phyloP scores from a whole-genome alignment of 2,329 filamentous ascomycete species.

The Penicillium psychrosexuale region DNA sequence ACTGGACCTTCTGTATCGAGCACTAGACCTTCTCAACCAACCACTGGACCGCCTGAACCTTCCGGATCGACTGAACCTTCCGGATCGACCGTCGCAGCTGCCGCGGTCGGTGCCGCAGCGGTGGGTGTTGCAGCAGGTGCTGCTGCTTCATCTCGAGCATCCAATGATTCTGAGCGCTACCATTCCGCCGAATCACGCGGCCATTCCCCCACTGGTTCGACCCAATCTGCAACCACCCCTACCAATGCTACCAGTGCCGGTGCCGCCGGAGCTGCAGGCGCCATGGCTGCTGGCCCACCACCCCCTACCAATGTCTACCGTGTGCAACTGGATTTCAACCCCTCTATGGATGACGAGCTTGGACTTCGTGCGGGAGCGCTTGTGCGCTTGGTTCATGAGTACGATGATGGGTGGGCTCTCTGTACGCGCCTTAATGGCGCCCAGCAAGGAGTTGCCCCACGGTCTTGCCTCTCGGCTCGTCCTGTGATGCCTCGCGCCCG shows the following conservation, averaged over 20 bases:
- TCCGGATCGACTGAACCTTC: conserved; percentile 32
- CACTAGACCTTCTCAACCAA: conserved; percentile 21
- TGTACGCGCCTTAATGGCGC: conserved; percentile 88
- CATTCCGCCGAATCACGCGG: conserved; percentile 21
- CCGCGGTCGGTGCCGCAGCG: conserved; percentile 39
- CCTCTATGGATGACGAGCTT: conserved; percentile 89
- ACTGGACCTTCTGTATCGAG: conserved; percentile 29
- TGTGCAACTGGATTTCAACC: conserved; percentile 90
- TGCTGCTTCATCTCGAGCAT: conserved; percentile 30
- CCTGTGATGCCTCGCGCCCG: conserved; percentile 79
- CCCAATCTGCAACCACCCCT: conserved; percentile 23
- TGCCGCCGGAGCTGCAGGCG: conserved; percentile 12
- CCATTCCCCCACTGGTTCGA: conserved; percentile 21
- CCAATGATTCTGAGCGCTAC: conserved; percentile 22
- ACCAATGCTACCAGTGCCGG: conserved; percentile 13
- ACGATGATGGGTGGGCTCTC: conserved; percentile 97
- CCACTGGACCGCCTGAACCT: conserved; percentile 27
- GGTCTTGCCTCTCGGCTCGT: conserved; percentile 87
- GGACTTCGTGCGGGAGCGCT: conserved; percentile 76
- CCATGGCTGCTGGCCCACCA: conserved; percentile 33
- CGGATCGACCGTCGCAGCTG: conserved; percentile 34
- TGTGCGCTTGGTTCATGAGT: conserved; percentile 87
- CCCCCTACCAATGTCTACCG: conserved; percentile 72
- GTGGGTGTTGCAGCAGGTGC: conserved; percentile 42
- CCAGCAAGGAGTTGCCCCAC: conserved; percentile 86